These are phyloP conservation scores for Pleurotus tuoliensis DNA, from an alignment of 768 basidiomycete genomes.

Conservation along the genomic window DNA sequence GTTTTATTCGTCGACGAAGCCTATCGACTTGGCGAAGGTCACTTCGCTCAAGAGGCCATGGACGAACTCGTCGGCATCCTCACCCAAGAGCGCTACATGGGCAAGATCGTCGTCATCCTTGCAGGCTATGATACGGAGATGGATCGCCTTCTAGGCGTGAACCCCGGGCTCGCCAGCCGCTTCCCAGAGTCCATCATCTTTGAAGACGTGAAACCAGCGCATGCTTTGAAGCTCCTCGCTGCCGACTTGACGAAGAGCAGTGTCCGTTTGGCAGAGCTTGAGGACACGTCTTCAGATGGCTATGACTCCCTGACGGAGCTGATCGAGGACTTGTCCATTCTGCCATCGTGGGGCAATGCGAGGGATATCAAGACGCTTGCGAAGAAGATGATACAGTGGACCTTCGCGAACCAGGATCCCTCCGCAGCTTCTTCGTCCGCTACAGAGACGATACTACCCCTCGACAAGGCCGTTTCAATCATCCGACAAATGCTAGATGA, in stretches of 20 bases:
- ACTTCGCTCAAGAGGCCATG: conserved; percentile 66
- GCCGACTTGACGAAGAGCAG: conserved; percentile 43
- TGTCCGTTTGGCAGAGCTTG: conserved; percentile 34
- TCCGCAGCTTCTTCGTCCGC: not conserved
- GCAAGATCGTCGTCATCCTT: conserved; percentile 62
- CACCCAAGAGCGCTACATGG: conserved; percentile 52
- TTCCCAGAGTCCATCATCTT: conserved; percentile 62
- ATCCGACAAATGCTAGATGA: conserved; percentile 18
- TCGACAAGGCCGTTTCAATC: conserved; percentile 16
- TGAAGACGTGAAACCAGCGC: conserved; percentile 41
- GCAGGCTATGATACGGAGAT: conserved; percentile 72
- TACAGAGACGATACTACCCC: conserved; percentile 19
- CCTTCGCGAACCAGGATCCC: conserved; percentile 19
- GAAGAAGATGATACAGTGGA: conserved; percentile 41
- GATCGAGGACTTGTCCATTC: conserved; percentile 35
- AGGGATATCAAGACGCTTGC: conserved; percentile 56
- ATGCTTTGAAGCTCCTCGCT: conserved; percentile 47
- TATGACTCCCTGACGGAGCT: conserved; percentile 34
- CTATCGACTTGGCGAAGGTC: conserved; percentile 57
- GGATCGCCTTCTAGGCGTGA: conserved; percentile 53
- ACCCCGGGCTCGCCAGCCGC: conserved; percentile 62
- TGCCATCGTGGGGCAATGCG: conserved; percentile 67
- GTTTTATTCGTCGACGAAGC: conserved; percentile 75
- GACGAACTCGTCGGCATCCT: conserved; percentile 66
- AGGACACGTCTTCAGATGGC: conserved; percentile 21